Evolutionary conservation across 2,329 filamentous ascomycete genomes (phyloP).

Genomic region (Hirsutella thompsonii): DNA sequence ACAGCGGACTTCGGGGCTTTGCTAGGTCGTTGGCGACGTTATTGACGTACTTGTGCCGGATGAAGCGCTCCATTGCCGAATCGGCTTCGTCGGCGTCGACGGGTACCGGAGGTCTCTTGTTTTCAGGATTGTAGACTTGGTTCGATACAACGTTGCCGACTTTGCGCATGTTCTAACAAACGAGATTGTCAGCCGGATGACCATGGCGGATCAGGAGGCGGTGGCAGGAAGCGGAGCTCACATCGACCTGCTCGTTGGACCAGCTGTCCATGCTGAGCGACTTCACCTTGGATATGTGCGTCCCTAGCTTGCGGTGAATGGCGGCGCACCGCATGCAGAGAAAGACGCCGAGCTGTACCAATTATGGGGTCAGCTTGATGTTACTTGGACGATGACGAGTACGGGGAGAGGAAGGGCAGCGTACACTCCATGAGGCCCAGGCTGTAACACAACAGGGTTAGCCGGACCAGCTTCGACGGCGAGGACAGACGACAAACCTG

Average conservation of each 20-base stretch:
- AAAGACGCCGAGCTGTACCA: constrained; percentile 71
- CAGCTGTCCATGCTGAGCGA: constrained; percentile 98
- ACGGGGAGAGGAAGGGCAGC: constrained; percentile 15
- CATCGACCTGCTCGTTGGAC: constrained; percentile 92
- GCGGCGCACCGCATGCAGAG: constrained; percentile 95
- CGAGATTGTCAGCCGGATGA: background rate
- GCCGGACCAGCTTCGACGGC: background rate
- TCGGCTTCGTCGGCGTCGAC: constrained; percentile 88
- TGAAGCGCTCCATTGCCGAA: constrained; percentile 88
- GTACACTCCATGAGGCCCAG: constrained; percentile 95
- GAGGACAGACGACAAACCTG: constrained; percentile 47
- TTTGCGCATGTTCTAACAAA: constrained; percentile 73
- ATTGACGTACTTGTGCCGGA: constrained; percentile 84
- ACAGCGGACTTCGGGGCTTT: constrained; percentile 32
- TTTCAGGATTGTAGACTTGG: constrained; percentile 76
- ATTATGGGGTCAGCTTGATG: constrained; percentile 2
- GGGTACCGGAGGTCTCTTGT: constrained; percentile 70
- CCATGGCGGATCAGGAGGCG: background rate
- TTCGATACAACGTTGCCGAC: constrained; percentile 81
- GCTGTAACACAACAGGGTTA: constrained; percentile 31
- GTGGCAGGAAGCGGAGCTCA: constrained; percentile 27
- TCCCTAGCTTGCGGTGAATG: constrained; percentile 90
- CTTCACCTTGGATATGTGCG: constrained; percentile 97
- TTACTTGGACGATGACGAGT: background rate
- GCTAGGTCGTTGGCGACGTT: constrained; percentile 22